phyloP scores from a whole-genome alignment of 352 stramenopile species.

The Peronospora belbahrii region DNA sequence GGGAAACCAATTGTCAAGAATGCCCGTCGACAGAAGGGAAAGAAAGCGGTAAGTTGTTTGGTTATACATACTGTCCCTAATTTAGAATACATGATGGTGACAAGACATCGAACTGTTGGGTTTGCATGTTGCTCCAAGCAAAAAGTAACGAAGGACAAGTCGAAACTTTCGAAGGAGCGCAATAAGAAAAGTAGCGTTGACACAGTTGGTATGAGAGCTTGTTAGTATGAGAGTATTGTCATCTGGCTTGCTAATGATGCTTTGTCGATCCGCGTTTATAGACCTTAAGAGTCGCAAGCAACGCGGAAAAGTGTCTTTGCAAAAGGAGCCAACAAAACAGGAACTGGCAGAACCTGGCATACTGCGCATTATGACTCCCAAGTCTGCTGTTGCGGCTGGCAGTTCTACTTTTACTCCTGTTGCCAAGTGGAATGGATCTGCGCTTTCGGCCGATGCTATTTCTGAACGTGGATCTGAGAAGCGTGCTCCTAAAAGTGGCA shows the following conservation, averaged over 20 bases:
- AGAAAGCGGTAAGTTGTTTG: slow-evolving; percentile 33
- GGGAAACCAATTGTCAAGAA: slow-evolving; percentile 35
- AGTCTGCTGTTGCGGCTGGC: slow-evolving; percentile 7
- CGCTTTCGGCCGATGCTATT: slow-evolving; percentile 4
- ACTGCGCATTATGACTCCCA: slow-evolving; percentile 51
- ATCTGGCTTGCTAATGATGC: not conserved
- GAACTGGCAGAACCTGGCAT: slow-evolving; percentile 39
- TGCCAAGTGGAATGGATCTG: slow-evolving; percentile 8
- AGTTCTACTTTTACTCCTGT: slow-evolving; percentile 1
- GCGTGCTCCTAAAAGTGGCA: slow-evolving; percentile 12
- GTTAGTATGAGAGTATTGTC: not conserved
- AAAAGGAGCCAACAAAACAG: slow-evolving; percentile 29
- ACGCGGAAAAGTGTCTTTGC: slow-evolving; percentile 19
- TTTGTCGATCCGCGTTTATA: slow-evolving; percentile 1
- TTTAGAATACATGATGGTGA: not conserved
- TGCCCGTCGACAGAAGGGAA: slow-evolving; percentile 30
- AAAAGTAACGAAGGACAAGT: slow-evolving; percentile 35
- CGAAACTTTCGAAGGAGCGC: slow-evolving; percentile 26
- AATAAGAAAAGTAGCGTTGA: slow-evolving; percentile 27
- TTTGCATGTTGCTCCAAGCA: slow-evolving; percentile 18
- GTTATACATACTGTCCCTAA: not conserved
- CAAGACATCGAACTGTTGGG: not conserved
- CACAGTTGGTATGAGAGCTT: slow-evolving; percentile 6
- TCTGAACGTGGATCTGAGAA: slow-evolving; percentile 18
- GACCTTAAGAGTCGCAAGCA: slow-evolving; percentile 39